Conservation (phyloP, 2,329 filamentous ascomycete genomes). For the Cordyceps militaris region DNA sequence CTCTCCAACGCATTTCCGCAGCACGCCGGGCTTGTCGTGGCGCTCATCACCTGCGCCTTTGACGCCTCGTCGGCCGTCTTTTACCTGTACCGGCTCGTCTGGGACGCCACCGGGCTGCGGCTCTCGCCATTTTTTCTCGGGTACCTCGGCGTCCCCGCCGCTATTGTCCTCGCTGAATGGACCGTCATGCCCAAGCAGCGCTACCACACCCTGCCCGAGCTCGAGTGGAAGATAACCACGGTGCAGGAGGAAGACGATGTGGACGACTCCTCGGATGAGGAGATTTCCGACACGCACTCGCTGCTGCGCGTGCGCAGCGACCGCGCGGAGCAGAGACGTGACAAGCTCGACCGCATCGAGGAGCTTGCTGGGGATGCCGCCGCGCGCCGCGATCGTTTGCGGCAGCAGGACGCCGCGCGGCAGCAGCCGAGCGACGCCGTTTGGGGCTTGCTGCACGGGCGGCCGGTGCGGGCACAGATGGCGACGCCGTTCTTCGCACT, state of each 20-base stretch:
- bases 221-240: conserved; percentile 33
- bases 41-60: conserved; percentile 73
- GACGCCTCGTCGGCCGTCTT: conserved; percentile 77
- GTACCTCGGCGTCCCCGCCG: conserved; percentile 29
- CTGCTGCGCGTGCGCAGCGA: conserved; percentile 35
- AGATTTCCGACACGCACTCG: conserved; percentile 40
- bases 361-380: conserved; percentile 51
- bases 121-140: conserved; percentile 34
- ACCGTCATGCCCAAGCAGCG: conserved; percentile 32
- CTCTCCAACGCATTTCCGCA: conserved; percentile 76
- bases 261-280: conserved; percentile 46
- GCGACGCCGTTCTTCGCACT: conserved; percentile 63
- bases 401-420: conserved; percentile 41
- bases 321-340: conserved; percentile 45
- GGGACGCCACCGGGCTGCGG: conserved; percentile 46
- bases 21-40: conserved; percentile 71
- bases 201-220: conserved; percentile 32
- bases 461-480: conserved; percentile 58
- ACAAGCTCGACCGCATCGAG: conserved; percentile 55
- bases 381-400: conserved; percentile 47
- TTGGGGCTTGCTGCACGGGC: conserved; percentile 65
- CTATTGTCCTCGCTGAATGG: conserved; percentile 31
- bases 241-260: conserved; percentile 33
- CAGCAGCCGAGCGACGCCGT: conserved; percentile 56
- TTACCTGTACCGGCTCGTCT: conserved; percentile 64